Evolutionary conservation across 2,329 filamentous ascomycete genomes (phyloP).

Genomic region (Alternaria sp.): DNA sequence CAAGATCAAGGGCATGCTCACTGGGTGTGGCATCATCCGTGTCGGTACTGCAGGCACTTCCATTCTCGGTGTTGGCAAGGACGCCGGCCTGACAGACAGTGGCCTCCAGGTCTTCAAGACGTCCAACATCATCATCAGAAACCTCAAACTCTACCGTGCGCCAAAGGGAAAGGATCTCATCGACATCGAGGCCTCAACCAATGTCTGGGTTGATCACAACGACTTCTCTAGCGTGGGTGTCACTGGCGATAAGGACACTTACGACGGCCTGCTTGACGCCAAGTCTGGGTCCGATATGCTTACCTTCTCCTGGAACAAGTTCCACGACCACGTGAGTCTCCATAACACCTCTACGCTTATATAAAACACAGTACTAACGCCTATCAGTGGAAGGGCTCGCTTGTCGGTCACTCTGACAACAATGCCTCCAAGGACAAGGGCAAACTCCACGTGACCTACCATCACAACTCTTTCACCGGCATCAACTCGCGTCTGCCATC

Average conservation of each 20-base stretch:
- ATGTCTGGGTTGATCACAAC: constrained; percentile 69
- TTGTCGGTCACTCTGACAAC: constrained; percentile 55
- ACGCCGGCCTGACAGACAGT: constrained; percentile 51
- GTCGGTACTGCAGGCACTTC: constrained; percentile 33
- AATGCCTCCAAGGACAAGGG: constrained; percentile 59
- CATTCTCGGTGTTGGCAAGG: constrained; percentile 51
- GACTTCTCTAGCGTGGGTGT: constrained; percentile 65
- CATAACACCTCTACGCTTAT: neutral
- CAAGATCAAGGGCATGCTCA: constrained; percentile 40
- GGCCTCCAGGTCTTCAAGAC: constrained; percentile 62
- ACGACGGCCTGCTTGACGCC: constrained; percentile 60
- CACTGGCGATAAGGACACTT: constrained; percentile 39
- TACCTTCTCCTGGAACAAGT: constrained; percentile 61
- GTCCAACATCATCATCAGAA: constrained; percentile 68
- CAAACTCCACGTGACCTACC: constrained; percentile 68
- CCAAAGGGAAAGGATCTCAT: constrained; percentile 66
- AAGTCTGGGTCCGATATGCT: constrained; percentile 68
- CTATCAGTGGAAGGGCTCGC: constrained; percentile 61
- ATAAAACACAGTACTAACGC: constrained; percentile 7
- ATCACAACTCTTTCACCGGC: constrained; percentile 71
- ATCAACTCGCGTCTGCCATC: constrained; percentile 69
- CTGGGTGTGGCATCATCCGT: constrained; percentile 41
- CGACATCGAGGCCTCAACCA: constrained; percentile 62
- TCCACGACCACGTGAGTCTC: constrained; percentile 59
- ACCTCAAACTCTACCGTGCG: constrained; percentile 65